Conservation (phyloP, 2,329 filamentous ascomycete species). For the Diaporthe ampelina region DNA sequence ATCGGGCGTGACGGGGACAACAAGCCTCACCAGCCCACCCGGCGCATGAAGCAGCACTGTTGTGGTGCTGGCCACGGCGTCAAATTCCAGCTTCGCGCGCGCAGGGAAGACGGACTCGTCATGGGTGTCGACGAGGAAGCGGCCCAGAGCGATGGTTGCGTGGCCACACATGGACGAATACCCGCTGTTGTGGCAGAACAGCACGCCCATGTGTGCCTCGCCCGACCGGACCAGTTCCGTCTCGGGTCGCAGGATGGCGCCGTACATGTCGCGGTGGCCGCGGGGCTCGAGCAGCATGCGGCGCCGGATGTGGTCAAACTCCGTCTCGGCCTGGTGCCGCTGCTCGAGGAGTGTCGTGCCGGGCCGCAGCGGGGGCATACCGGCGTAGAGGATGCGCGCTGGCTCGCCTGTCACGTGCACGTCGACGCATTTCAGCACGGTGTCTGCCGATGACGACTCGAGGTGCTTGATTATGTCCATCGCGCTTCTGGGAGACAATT, state of each 20-base stretch:
- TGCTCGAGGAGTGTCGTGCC: constrained; percentile 57
- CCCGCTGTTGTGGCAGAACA: constrained; percentile 63
- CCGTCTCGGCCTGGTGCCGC: constrained; percentile 52
- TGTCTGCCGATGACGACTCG: background rate
- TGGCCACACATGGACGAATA: constrained; percentile 67
- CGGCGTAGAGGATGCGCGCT: constrained; percentile 59
- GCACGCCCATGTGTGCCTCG: constrained; percentile 61
- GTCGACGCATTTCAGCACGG: constrained; percentile 49
- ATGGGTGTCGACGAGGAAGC: constrained; percentile 57
- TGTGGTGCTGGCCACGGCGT: background rate
- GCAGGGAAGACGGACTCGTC: constrained; percentile 56
- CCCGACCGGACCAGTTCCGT: constrained; percentile 57
- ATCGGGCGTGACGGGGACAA: background rate
- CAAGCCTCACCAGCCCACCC: background rate
- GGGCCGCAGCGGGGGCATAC: constrained; percentile 52
- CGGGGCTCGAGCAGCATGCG: constrained; percentile 61
- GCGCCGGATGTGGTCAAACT: constrained; percentile 57
- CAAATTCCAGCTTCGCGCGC: constrained; percentile 39
- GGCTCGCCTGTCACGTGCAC: constrained; percentile 66
- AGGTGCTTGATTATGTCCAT: constrained; percentile 2
- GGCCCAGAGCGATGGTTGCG: constrained; percentile 62
- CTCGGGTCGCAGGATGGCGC: constrained; percentile 57
- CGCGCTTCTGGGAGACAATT: too few relatives aligned
- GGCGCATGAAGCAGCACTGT: constrained; percentile 11
- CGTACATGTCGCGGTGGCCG: constrained; percentile 66